phyloP scores from a whole-genome alignment of 2,329 filamentous ascomycete genomes.

The Hirsutella rhossiliensis region DNA sequence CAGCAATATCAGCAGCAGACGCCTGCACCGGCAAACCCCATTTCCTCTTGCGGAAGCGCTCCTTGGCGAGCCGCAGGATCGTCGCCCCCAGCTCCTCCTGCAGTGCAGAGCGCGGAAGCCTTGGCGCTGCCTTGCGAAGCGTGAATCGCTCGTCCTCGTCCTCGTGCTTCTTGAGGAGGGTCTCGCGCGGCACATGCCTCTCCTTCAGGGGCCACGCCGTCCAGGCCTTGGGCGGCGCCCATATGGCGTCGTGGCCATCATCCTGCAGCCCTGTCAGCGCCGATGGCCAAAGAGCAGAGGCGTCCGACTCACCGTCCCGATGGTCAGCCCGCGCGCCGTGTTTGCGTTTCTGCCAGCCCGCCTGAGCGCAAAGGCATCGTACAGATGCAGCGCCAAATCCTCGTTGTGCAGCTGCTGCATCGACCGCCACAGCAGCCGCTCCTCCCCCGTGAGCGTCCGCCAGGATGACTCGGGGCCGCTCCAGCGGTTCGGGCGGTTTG shows the following conservation, averaged over 20 bases:
- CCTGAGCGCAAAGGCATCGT: conserved; percentile 63
- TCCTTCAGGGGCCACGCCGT: conserved; percentile 72
- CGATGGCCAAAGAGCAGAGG: neutral
- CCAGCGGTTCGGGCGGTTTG: conserved; percentile 58
- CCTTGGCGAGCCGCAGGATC: conserved; percentile 55
- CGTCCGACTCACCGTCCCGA: neutral
- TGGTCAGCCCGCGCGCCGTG: conserved; percentile 6
- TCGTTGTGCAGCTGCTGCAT: conserved; percentile 50
- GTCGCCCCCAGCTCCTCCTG: conserved; percentile 59
- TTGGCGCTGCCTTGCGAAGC: conserved; percentile 28
- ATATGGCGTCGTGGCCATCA: conserved; percentile 19
- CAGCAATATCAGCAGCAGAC: conserved; percentile 6
- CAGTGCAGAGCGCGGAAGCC: conserved; percentile 46
- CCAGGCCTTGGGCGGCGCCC: conserved; percentile 52
- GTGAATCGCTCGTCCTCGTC: conserved; percentile 40
- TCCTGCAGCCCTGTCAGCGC: conserved; percentile 9
- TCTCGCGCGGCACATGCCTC: conserved; percentile 45
- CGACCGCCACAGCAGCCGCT: conserved; percentile 49
- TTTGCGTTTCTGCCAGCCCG: conserved; percentile 12
- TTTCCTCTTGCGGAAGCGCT: conserved; percentile 36
- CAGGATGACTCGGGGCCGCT: conserved; percentile 56
- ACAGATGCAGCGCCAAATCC: conserved; percentile 67
- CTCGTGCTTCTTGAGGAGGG: conserved; percentile 32
- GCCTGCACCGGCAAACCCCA: neutral
- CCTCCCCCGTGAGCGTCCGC: conserved; percentile 46